Conservation (phyloP, 257 asterid species). For the Coffea canephora region DNA sequence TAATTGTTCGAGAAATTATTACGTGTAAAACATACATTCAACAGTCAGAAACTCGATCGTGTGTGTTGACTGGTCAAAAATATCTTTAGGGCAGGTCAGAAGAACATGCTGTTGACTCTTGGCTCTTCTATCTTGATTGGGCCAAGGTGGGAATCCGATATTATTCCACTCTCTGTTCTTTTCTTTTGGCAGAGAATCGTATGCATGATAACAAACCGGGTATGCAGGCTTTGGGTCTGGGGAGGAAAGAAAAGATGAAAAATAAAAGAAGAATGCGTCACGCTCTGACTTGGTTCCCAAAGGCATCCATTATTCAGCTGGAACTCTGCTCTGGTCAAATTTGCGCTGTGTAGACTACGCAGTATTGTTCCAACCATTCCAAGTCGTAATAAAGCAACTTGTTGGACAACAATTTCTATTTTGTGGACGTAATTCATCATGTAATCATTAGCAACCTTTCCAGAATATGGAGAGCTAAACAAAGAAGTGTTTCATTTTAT, state of each 20-base stretch:
- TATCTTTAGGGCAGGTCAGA: not conserved
- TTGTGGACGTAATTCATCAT: not conserved
- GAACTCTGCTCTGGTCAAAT: not conserved
- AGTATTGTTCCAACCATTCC: not conserved
- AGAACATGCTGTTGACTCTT: not conserved
- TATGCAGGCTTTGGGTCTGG: too few species aligned
- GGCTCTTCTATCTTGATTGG: not conserved
- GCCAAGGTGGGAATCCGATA: slow-evolving; percentile 6
- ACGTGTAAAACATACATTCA: too few species aligned
- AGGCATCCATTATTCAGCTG: not conserved
- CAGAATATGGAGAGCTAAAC: too few species aligned
- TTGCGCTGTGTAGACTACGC: not conserved
- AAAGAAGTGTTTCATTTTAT: too few species aligned
- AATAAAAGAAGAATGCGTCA: not conserved
- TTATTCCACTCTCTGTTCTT: not conserved
- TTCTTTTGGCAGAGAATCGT: not conserved
- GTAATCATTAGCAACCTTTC: not conserved
- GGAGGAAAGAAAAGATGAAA: not conserved
- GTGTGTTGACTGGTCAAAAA: too few species aligned
- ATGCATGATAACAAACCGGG: not conserved
- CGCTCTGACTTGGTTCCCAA: too few species aligned
- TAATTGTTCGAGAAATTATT: too few species aligned
- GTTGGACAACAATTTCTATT: not conserved
- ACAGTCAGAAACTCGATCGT: too few species aligned
- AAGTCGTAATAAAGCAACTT: not conserved